A percentile compares a stretch with the other conserved stretches of the same genome.
These are phyloP conservation scores for Skeletonema grethae DNA, from an alignment of 108 stramenopile genomes.

Conservation along the genomic window DNA sequence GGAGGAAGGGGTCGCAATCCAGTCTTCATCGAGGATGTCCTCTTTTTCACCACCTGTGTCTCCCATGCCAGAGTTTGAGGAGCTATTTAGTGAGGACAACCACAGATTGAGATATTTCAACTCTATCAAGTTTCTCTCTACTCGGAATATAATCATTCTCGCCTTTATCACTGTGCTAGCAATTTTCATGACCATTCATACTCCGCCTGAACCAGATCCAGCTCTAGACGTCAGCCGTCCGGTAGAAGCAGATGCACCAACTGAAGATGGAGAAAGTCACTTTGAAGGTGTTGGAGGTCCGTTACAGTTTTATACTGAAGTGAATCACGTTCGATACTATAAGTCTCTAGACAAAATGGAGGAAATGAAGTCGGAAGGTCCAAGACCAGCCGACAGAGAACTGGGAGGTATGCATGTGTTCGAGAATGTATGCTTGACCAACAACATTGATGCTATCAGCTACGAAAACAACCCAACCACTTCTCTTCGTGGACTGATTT, in stretches of 20 bases:
- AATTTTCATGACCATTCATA: background rate
- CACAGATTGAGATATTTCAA: background rate
- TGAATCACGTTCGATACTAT: constrained; percentile 33
- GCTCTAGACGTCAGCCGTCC: background rate
- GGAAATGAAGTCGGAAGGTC: constrained; percentile 34
- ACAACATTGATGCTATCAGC: constrained; percentile 29
- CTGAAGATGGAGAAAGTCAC: constrained; percentile 30
- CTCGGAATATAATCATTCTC: background rate
- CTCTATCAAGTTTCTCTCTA: constrained; percentile 5
- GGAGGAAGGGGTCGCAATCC: background rate
- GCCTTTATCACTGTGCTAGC: background rate
- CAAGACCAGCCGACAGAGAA: constrained; percentile 14
- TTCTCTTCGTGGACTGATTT: constrained; percentile 33
- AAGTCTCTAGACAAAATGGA: constrained; percentile 34
- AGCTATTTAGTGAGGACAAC: background rate
- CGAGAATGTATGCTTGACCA: constrained; percentile 41
- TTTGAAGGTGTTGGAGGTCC: constrained; percentile 31
- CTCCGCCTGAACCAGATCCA: background rate
- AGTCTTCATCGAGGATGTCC: background rate
- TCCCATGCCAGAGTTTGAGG: background rate
- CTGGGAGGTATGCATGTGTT: constrained; percentile 36
- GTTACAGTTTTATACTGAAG: constrained; percentile 27
- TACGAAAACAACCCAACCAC: constrained; percentile 14
- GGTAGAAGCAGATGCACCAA: background rate
- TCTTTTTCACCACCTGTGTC: background rate